Percentiles rank a stretch among this genome's conserved stretches.
phyloP scores from a whole-genome alignment of 805 yeast genomes.

The Blastobotrys parvus region DNA sequence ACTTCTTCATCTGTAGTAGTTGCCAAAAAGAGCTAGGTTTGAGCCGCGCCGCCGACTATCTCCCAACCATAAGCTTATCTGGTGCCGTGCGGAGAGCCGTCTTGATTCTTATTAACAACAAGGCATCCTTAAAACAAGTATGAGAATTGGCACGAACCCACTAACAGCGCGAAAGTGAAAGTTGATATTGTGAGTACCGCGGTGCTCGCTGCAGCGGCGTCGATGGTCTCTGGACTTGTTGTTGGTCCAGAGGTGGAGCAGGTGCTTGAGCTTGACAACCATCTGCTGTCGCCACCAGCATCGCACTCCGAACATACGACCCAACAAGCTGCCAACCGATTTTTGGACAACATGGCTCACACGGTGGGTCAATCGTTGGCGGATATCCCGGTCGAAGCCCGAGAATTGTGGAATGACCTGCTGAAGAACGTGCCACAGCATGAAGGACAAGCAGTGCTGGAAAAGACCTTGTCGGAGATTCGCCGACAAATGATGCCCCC shows the following conservation, averaged over 20 bases:
- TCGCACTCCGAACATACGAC: not conserved
- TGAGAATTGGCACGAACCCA: too few species aligned
- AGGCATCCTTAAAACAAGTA: too few species aligned
- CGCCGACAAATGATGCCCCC: constrained; percentile 6
- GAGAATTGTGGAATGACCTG: constrained; percentile 18
- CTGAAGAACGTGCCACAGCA: constrained; percentile 18
- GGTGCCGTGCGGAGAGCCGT: too few species aligned
- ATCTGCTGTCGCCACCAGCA: too few species aligned
- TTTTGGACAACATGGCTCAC: constrained; percentile 1
- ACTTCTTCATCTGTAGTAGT: too few species aligned
- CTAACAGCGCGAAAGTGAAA: too few species aligned
- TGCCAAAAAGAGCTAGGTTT: too few species aligned
- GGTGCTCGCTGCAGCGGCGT: not conserved
- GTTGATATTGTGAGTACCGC: not conserved
- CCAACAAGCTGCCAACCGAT: not conserved
- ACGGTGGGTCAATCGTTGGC: constrained; percentile 2
- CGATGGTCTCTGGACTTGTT: not conserved
- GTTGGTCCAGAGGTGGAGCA: not conserved
- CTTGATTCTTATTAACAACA: too few species aligned
- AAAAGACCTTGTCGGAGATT: constrained; percentile 13
- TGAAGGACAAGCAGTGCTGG: not conserved
- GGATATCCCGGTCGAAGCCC: constrained; percentile 16
- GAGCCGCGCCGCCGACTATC: too few species aligned
- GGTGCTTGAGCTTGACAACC: not conserved
- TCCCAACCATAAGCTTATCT: too few species aligned